phyloP scores from a whole-genome alignment of 305 asterid genomes.

The Fraxinus latifolia region DNA sequence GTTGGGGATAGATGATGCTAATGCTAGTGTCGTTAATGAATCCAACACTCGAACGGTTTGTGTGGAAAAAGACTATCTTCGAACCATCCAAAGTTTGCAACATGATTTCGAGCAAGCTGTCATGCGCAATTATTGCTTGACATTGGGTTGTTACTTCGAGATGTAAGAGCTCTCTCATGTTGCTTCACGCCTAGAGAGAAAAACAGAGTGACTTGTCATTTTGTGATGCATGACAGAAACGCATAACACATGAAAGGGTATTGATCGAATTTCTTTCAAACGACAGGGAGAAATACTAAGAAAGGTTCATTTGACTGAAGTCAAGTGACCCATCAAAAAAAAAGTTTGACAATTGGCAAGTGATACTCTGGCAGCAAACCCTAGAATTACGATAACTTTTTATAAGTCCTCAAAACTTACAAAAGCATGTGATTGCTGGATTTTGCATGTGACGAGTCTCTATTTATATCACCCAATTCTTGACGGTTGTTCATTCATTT shows the following conservation, averaged over 20 bases:
- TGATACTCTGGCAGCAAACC: background rate
- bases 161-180: background rate
- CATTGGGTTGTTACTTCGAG: background rate
- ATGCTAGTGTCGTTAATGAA: background rate
- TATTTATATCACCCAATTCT: constrained; percentile 3
- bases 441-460: constrained; percentile 9
- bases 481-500: background rate
- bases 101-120: background rate
- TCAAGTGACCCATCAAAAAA: background rate
- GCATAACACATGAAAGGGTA: background rate
- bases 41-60: background rate
- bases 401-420: background rate
- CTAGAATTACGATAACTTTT: background rate
- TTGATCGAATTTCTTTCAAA: background rate
- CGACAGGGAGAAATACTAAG: background rate
- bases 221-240: background rate
- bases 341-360: background rate
- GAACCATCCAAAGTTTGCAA: background rate
- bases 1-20: background rate
- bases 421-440: constrained; percentile 7
- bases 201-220: background rate
- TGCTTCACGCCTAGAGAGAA: background rate
- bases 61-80: background rate
- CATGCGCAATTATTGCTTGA: background rate
- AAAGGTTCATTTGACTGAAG: background rate